Percentiles rank a stretch among this genome's conserved stretches.
These are phyloP conservation scores for Trichothecium roseum DNA, from an alignment of 2,329 filamentous ascomycete genomes.

Conservation along the genomic window DNA sequence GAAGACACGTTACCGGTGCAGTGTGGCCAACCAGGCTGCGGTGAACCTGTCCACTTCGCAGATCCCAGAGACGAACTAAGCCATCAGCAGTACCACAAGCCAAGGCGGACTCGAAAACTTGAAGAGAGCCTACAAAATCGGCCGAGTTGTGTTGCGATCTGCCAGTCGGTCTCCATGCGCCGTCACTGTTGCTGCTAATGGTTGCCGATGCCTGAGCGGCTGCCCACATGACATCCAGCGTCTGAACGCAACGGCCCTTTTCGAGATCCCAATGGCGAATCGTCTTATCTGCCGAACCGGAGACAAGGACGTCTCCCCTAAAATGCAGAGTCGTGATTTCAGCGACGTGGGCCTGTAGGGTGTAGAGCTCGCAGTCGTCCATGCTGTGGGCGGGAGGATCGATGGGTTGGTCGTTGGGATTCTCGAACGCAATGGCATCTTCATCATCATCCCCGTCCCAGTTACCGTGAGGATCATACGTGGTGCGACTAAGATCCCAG, in stretches of 20 bases:
- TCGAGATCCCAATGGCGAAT: conserved; percentile 95
- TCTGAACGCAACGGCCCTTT: conserved; percentile 95
- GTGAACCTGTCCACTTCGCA: conserved; percentile 94
- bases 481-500: conserved; percentile 87
- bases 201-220: conserved; percentile 77
- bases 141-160: conserved; percentile 55
- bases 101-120: conserved; percentile 91
- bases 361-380: conserved; percentile 81
- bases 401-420: conserved; percentile 55
- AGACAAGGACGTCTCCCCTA: conserved; percentile 79
- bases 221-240: conserved; percentile 94
- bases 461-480: conserved; percentile 63
- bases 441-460: conserved; percentile 51
- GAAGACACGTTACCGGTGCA: conserved; percentile 82
- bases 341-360: conserved; percentile 80
- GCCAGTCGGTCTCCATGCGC: conserved; percentile 62
- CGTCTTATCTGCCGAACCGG: conserved; percentile 94
- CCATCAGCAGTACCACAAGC: conserved; percentile 96
- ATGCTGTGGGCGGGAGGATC: conserved; percentile 70
- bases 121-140: conserved; percentile 88
- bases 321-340: conserved; percentile 94
- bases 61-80: conserved; percentile 94
- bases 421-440: conserved; percentile 63
- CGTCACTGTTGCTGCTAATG: conserved; percentile 45
- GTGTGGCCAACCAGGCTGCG: conserved; percentile 92